Conservation (phyloP, 148 eudicot genomes). For the Polygonum maritimum region DNA sequence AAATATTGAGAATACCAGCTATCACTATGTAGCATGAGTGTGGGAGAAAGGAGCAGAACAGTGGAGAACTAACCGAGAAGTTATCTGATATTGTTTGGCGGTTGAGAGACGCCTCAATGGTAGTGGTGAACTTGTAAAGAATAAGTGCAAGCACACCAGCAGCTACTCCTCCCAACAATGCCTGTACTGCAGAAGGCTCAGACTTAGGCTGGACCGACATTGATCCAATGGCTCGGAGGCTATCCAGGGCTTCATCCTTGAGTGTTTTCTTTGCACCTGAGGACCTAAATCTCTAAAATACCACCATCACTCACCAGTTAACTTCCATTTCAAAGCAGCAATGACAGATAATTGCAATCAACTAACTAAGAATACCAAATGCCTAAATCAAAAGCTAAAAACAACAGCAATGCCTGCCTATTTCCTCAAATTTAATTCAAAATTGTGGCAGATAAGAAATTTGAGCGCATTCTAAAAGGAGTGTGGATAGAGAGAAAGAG, state of each 20-base stretch:
- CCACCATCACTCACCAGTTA: slow-evolving; percentile 14
- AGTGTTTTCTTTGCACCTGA: slow-evolving; percentile 54
- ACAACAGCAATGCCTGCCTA: neutral
- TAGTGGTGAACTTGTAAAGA: slow-evolving; percentile 79
- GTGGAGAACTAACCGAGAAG: slow-evolving; percentile 52
- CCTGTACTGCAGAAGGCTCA: slow-evolving; percentile 63
- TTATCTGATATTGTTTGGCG: slow-evolving; percentile 75
- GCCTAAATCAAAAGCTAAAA: neutral
- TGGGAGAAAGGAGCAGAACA: neutral
- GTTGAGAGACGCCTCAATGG: slow-evolving; percentile 68
- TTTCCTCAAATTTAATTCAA: neutral
- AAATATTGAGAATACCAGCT: neutral
- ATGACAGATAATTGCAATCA: neutral
- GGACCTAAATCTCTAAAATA: slow-evolving; percentile 61
- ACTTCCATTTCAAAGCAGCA: neutral
- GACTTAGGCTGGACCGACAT: slow-evolving; percentile 32
- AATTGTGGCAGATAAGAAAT: neutral
- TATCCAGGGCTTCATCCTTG: slow-evolving; percentile 83
- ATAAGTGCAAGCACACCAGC: slow-evolving; percentile 82
- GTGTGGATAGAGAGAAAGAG: neutral
- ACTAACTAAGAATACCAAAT: neutral
- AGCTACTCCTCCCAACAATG: slow-evolving; percentile 63
- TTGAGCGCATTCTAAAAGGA: neutral
- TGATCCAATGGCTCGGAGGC: slow-evolving; percentile 60
- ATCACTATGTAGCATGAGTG: neutral